Percentiles rank a stretch among this genome's conserved stretches.
Evolutionary conservation across 768 basidiomycete species (phyloP).

Genomic region (Lentinula edodes): DNA sequence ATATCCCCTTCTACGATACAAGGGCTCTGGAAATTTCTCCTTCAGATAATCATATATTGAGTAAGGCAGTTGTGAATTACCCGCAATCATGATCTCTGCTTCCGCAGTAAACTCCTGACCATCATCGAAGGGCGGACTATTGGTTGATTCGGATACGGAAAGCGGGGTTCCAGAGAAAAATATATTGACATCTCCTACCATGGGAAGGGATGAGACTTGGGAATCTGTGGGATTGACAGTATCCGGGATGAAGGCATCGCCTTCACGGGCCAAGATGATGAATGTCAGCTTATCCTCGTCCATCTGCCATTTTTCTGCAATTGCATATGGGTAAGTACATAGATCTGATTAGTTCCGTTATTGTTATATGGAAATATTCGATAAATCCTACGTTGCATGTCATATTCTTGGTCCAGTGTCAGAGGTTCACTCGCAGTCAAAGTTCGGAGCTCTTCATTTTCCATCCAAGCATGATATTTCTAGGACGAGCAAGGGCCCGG

Average conservation of each 20-base stretch:
- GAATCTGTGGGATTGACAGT: constrained; percentile 23
- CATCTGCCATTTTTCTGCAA: constrained; percentile 72
- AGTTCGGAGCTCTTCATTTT: constrained; percentile 59
- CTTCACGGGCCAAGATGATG: constrained; percentile 63
- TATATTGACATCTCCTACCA: constrained; percentile 92
- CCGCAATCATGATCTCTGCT: constrained; percentile 91
- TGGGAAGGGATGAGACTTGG: constrained; percentile 36
- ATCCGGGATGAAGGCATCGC: constrained; percentile 9
- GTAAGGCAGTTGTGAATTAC: constrained; percentile 24
- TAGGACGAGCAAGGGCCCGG: constrained; percentile 20
- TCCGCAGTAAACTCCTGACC: constrained; percentile 63
- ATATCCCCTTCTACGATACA: constrained; percentile 63
- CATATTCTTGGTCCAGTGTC: constrained; percentile 73
- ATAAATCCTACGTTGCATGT: constrained; percentile 71
- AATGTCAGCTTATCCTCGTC: constrained; percentile 93
- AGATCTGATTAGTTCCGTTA: neutral
- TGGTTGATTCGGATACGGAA: constrained; percentile 13
- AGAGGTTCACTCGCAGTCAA: constrained; percentile 85
- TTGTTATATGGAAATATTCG: neutral
- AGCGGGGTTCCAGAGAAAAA: constrained; percentile 58
- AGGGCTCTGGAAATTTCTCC: constrained; percentile 38
- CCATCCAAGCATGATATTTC: constrained; percentile 92
- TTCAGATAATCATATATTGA: neutral
- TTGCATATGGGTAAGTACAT: too few relatives aligned
- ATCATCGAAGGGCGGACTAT: constrained; percentile 20